Evolutionary conservation across 2,329 filamentous ascomycete genomes (phyloP).

Genomic region (Claviceps cyperi): DNA sequence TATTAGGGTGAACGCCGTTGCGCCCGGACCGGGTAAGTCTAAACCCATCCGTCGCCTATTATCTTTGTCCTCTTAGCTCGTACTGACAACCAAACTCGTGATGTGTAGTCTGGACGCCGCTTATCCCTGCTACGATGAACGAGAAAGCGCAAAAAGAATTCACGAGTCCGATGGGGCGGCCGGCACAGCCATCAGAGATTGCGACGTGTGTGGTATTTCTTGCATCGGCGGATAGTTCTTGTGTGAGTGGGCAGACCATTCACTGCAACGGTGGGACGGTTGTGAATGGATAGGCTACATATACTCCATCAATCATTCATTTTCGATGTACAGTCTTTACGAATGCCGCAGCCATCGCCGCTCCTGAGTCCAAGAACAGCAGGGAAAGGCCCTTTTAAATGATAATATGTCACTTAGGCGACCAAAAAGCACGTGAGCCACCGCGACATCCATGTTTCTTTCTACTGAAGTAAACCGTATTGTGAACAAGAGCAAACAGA

Average conservation of each 20-base stretch:
- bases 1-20: constrained; percentile 64
- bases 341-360: too few species aligned
- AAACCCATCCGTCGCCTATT: not conserved
- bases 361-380: too few species aligned
- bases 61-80: not conserved
- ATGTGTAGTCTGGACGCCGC: constrained; percentile 52
- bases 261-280: constrained; percentile 37
- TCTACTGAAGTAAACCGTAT: too few species aligned
- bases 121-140: constrained; percentile 61
- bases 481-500: too few species aligned
- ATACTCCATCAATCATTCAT: too few species aligned
- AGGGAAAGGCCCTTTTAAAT: too few species aligned
- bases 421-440: too few species aligned
- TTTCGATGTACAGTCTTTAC: too few species aligned
- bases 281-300: constrained; percentile 24
- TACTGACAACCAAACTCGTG: not conserved
- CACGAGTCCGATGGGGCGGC: constrained; percentile 58
- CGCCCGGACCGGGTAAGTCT: constrained; percentile 46
- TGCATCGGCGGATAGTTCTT: constrained; percentile 58
- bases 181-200: constrained; percentile 68
- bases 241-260: constrained; percentile 55
- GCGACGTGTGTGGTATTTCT: constrained; percentile 72
- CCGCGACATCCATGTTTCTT: too few species aligned
- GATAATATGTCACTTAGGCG: too few species aligned
- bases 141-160: constrained; percentile 59